Conservation (phyloP, 176 grass and related monocot genomes). For the Metroxylon sagu region DNA sequence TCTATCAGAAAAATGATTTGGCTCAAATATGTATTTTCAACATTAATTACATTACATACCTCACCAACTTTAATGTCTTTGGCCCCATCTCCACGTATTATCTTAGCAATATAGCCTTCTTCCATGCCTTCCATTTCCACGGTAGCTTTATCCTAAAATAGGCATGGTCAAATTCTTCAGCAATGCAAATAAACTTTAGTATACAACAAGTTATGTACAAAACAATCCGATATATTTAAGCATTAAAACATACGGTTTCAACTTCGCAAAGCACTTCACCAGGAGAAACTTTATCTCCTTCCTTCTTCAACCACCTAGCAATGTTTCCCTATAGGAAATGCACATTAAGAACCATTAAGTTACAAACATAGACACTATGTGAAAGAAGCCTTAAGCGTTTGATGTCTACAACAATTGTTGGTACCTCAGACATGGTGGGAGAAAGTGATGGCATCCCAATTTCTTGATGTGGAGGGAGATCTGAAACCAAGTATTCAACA, state of each 20-base stretch:
- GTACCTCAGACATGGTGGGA: slow-evolving; percentile 95
- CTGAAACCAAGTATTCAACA: slow-evolving; percentile 31
- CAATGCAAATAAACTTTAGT: slow-evolving; percentile 10
- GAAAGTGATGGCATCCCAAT: slow-evolving; percentile 96
- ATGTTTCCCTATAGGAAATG: slow-evolving; percentile 73
- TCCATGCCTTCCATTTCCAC: slow-evolving; percentile 99
- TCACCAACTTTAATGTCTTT: slow-evolving; percentile 98
- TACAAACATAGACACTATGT: slow-evolving; percentile 5
- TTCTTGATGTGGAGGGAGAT: slow-evolving; percentile 68
- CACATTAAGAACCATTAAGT: slow-evolving; percentile 12
- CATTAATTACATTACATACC: slow-evolving; percentile 26
- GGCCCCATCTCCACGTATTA: slow-evolving; percentile 79
- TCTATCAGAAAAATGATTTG: too few species aligned
- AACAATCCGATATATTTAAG: too few species aligned
- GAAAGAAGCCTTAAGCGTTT: too few species aligned
- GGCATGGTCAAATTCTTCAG: neutral
- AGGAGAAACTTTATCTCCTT: slow-evolving; percentile 85
- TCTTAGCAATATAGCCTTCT: slow-evolving; percentile 96
- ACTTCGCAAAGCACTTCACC: slow-evolving; percentile 94
- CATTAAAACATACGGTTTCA: slow-evolving; percentile 64
- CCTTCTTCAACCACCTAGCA: slow-evolving; percentile 91
- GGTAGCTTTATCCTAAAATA: slow-evolving; percentile 76
- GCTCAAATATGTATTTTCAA: too few species aligned
- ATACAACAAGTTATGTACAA: neutral
- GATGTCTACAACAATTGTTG: too few species aligned